Percentiles rank a stretch among this genome's conserved stretches.
These are phyloP conservation scores for Tulasnella sp. DNA, from an alignment of 768 basidiomycete genomes.

Conservation along the genomic window DNA sequence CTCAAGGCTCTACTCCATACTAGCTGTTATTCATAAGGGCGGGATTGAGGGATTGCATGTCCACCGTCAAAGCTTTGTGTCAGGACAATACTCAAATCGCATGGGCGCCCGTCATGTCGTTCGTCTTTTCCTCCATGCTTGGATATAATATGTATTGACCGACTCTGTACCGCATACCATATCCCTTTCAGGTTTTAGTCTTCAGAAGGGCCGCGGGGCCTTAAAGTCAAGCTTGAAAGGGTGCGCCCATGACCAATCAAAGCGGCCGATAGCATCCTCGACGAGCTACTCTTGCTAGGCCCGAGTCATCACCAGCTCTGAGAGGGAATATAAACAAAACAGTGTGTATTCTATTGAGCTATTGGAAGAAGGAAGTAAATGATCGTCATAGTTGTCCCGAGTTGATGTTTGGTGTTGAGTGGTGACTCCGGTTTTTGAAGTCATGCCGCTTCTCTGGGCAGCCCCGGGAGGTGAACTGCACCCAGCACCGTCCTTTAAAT, in stretches of 20 bases:
- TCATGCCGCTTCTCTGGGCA: too few relatives aligned
- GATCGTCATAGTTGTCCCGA: too few relatives aligned
- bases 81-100: background rate
- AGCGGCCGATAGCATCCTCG: too few relatives aligned
- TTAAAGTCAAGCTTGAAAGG: background rate
- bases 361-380: too few relatives aligned
- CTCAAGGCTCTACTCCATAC: background rate
- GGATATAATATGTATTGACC: background rate
- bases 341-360: too few relatives aligned
- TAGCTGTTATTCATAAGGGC: background rate
- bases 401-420: too few relatives aligned
- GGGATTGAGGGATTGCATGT: background rate
- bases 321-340: too few relatives aligned
- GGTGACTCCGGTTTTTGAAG: too few relatives aligned
- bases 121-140: background rate
- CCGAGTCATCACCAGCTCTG: background rate
- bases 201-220: background rate
- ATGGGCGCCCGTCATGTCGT: background rate
- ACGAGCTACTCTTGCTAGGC: background rate
- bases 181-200: background rate
- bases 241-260: background rate
- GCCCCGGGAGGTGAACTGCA: too few relatives aligned
- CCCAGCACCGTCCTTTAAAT: too few relatives aligned
- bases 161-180: background rate
- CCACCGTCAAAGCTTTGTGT: background rate